Conservation (phyloP, 441 rosid genomes). For the Eruca vesicaria region DNA sequence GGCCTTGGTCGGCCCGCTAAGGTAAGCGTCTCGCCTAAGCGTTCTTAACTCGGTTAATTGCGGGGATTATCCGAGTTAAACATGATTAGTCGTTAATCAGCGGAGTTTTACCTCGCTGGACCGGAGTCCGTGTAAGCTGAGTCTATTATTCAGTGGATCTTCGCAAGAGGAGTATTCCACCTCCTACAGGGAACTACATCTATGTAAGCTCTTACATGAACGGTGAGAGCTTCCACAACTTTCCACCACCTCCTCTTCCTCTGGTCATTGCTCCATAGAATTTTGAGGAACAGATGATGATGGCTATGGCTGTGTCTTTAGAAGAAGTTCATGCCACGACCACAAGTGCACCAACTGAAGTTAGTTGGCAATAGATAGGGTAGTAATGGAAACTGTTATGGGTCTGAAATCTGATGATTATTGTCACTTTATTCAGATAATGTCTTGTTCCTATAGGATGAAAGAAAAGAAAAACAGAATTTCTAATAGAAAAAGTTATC, state of each 20-base stretch:
- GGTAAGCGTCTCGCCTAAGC: too few relatives aligned
- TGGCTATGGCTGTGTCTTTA: conserved; percentile 88
- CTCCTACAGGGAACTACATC: too few relatives aligned
- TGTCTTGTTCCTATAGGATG: conserved; percentile 20
- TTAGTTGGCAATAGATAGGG: conserved; percentile 77
- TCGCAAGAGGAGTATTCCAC: too few relatives aligned
- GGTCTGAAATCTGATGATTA: conserved; percentile 1
- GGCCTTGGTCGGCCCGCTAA: too few relatives aligned
- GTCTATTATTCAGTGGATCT: too few relatives aligned
- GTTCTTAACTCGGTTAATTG: too few relatives aligned
- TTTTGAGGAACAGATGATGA: conserved; percentile 94
- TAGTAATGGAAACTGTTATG: conserved; percentile 11
- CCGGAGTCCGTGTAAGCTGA: too few relatives aligned
- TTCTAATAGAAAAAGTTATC: conserved; percentile 20
- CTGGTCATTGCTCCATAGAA: conserved; percentile 64
- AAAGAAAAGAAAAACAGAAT: conserved; percentile 12
- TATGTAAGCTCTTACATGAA: conserved; percentile 54
- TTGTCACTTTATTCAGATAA: conserved; percentile 30
- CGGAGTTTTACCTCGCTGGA: too few relatives aligned
- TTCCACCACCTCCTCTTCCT: conserved; percentile 37
- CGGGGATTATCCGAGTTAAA: too few relatives aligned
- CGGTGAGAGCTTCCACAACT: conserved; percentile 40
- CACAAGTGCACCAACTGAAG: conserved; percentile 42
- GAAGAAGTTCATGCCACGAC: conserved; percentile 70
- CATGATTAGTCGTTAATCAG: too few relatives aligned